Conservation (phyloP, 2,329 filamentous ascomycete genomes). For the Diaporthe caulivora region DNA sequence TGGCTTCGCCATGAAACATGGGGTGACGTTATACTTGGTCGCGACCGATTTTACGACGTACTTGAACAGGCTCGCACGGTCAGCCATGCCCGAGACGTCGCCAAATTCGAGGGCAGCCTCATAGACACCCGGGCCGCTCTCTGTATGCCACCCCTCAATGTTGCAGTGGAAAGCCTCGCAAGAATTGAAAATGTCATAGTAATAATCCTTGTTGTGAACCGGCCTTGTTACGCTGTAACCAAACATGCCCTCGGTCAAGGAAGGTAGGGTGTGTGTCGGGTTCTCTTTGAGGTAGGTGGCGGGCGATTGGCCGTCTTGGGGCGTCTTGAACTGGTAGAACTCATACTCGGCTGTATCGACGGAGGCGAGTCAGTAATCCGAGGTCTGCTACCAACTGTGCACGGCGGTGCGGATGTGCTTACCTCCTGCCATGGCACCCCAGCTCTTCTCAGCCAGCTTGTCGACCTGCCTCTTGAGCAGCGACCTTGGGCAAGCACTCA, state of each 20-base stretch:
- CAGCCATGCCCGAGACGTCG: constrained; percentile 89
- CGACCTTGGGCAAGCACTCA: constrained; percentile 84
- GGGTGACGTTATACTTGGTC: constrained; percentile 89
- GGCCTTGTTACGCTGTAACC: constrained; percentile 91
- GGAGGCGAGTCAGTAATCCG: not conserved
- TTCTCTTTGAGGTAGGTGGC: constrained; percentile 81
- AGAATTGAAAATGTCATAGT: constrained; percentile 86
- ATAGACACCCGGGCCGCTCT: constrained; percentile 93
- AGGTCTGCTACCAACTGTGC: too few species aligned
- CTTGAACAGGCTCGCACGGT: constrained; percentile 94
- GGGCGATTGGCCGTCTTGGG: constrained; percentile 74
- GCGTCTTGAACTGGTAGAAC: constrained; percentile 90
- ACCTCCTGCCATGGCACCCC: constrained; percentile 92
- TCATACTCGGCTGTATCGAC: constrained; percentile 83
- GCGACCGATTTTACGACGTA: constrained; percentile 91
- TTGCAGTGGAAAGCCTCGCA: constrained; percentile 83
- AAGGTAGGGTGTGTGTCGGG: constrained; percentile 78
- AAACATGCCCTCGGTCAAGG: constrained; percentile 94
- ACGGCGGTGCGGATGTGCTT: constrained; percentile 48
- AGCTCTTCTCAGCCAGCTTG: constrained; percentile 77
- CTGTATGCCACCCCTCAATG: constrained; percentile 96
- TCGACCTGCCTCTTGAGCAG: constrained; percentile 76
- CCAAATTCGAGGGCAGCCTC: constrained; percentile 95
- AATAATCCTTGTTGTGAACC: constrained; percentile 92
- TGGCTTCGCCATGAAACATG: constrained; percentile 99